A percentile compares a stretch with the other conserved stretches of the same genome.
phyloP scores from a whole-genome alignment of 2,329 filamentous ascomycete genomes.

The Beauveria asiatica region DNA sequence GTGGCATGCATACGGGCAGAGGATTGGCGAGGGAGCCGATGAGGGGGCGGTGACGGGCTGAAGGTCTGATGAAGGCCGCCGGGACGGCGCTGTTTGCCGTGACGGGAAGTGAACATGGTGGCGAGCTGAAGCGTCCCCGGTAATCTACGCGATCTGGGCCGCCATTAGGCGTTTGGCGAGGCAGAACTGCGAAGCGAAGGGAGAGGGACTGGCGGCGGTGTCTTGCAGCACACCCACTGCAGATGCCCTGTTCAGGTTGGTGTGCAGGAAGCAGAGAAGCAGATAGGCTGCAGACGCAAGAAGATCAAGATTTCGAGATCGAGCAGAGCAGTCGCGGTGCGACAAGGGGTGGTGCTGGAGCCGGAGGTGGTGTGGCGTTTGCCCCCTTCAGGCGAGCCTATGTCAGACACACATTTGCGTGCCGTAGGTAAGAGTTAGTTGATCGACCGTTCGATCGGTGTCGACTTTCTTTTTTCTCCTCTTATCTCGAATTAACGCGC shows the following conservation, averaged over 20 bases:
- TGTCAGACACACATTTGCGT: background rate
- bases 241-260: background rate
- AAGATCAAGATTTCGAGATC: conserved; percentile 7
- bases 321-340: background rate
- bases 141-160: background rate
- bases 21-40: conserved; percentile 19
- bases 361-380: background rate
- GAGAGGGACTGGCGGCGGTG: background rate
- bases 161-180: conserved; percentile 5
- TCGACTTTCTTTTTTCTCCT: too few species aligned
- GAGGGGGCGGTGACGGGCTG: conserved; percentile 24
- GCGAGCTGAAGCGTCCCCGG: conserved; percentile 1
- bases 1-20: conserved; percentile 40
- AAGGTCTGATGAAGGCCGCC: conserved; percentile 21
- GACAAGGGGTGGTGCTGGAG: conserved; percentile 2
- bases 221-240: background rate
- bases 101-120: conserved; percentile 30
- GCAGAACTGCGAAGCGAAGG: background rate
- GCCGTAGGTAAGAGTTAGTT: too few species aligned
- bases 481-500: background rate
- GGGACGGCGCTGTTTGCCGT: conserved; percentile 23
- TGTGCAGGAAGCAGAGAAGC: background rate
- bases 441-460: too few species aligned
- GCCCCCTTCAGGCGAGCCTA: conserved; percentile 1
- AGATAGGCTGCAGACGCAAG: background rate